Percentiles rank a stretch among this genome's conserved stretches.
phyloP scores from a whole-genome alignment of 2,329 filamentous ascomycete genomes.

The Colletotrichum sp. region DNA sequence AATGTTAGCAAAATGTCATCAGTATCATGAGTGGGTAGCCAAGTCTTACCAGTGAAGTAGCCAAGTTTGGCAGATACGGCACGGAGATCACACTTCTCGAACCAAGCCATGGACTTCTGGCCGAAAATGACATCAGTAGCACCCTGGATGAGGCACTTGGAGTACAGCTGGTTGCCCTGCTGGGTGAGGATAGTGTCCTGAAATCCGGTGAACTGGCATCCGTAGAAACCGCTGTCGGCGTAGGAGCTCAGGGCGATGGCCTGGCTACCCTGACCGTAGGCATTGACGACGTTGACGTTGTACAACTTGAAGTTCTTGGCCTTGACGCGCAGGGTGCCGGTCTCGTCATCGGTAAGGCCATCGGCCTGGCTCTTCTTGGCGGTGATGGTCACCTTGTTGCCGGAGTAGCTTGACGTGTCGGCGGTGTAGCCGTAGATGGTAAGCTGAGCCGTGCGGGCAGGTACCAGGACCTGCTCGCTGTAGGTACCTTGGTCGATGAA shows the following conservation, averaged over 20 bases:
- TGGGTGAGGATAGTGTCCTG: conserved; percentile 57
- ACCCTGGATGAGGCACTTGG: conserved; percentile 46
- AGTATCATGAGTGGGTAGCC: neutral
- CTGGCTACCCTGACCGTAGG: conserved; percentile 51
- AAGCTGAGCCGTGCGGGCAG: conserved; percentile 51
- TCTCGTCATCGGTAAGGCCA: conserved; percentile 57
- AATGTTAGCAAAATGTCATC: neutral
- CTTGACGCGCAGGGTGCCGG: conserved; percentile 51
- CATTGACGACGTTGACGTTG: conserved; percentile 61
- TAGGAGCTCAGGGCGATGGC: conserved; percentile 52
- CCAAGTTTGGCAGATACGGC: conserved; percentile 39
- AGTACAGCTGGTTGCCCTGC: conserved; percentile 52
- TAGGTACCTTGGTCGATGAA: conserved; percentile 72
- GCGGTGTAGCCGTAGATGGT: conserved; percentile 63
- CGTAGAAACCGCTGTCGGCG: conserved; percentile 51
- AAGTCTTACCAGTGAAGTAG: conserved; percentile 44
- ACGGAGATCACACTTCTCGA: conserved; percentile 45
- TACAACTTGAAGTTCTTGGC: conserved; percentile 60
- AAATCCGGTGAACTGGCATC: conserved; percentile 48
- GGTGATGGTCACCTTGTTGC: conserved; percentile 62
- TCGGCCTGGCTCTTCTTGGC: conserved; percentile 59
- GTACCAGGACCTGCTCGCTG: conserved; percentile 63
- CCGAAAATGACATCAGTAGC: conserved; percentile 58
- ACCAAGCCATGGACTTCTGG: conserved; percentile 46
- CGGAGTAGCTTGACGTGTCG: conserved; percentile 53